Conservation (phyloP, 192 early-diverging fungal genomes). For the Mortierella antarctica region DNA sequence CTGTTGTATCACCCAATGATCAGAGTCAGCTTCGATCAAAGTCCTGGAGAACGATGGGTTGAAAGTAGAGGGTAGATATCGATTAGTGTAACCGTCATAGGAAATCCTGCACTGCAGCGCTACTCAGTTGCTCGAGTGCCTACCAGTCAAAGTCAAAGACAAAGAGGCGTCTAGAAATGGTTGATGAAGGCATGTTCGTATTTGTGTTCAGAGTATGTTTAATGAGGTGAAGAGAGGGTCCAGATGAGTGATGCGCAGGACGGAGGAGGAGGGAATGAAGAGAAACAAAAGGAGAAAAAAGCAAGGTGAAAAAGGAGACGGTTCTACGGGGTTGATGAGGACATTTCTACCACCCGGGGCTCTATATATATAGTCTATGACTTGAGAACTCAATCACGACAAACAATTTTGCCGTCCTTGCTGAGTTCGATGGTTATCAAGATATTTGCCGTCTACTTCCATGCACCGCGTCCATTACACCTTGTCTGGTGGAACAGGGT, state of each 20-base stretch:
- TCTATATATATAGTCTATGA: no score
- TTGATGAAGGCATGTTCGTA: slow-evolving; percentile 24
- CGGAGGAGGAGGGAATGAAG: slow-evolving; percentile 4
- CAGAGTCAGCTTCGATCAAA: slow-evolving; percentile 70
- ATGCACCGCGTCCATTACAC: no score
- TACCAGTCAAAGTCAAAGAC: slow-evolving; percentile 82
- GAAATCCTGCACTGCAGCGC: neutral
- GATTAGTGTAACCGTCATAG: neutral
- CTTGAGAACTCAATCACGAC: neutral
- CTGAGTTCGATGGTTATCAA: no score
- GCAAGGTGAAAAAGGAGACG: neutral
- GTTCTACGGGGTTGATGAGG: neutral
- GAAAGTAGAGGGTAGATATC: neutral
- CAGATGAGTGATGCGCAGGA: no score
- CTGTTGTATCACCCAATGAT: slow-evolving; percentile 58
- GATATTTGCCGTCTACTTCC: no score
- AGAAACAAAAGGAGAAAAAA: neutral
- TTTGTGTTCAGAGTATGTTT: neutral
- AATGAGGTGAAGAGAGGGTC: neutral
- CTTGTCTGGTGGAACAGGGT: no score
- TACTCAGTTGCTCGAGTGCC: neutral
- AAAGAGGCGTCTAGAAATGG: slow-evolving; percentile 51
- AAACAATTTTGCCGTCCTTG: slow-evolving; percentile 23
- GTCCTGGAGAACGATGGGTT: slow-evolving; percentile 56
- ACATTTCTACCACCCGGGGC: neutral